Base-by-base conservation (phyloP, 768 basidiomycete genomes). In the Pleurotus eryngii region DNA sequence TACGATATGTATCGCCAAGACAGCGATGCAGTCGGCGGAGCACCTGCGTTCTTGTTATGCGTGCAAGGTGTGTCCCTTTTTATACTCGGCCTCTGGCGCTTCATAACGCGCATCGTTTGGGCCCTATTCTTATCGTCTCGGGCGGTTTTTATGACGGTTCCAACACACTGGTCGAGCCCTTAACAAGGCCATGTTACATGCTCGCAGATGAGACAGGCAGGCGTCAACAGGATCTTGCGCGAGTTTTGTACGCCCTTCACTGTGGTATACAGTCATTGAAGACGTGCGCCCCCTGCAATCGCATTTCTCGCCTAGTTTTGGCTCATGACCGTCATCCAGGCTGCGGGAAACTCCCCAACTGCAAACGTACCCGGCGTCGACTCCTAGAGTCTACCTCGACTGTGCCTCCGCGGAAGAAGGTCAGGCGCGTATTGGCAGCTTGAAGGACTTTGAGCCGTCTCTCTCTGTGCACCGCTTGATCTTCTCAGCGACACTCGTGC, bases 131-230 rank as follows among this genome's bases (percentile, higher is more conserved):
- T 9, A 40, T 24, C 26, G 50, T 53, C 15, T 38, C 50, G 22
- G 50, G 50, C 40, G 50, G n/a, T 18, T 53, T 53, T 24, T 53
- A 37, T 20, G 50, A 53, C 15, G 50, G 50, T 5, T n/a, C n/a
- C 1, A 53, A 53, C 40, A 39, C 24, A 8, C 17, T 53, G 17
- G 22, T 53, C 24, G 50, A 53, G 37, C 50, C 50, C 22, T 24
- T 53, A 24, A 24, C 38, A 53, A 38, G 30, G 24, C 26, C 50
- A 39, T 53, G 37, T 24, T 42, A 8, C 12, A 53, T 53, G 50
- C 50, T 53, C 49, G 49, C 26, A n/a, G 49, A 50, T 14, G 49
- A 50, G 24, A 50, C 26, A 14, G 18, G 22, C 24, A 9, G 50
- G 38, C 50, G 38, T 20, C 14, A 15, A n/a, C 18, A n/a, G 11